Evolutionary conservation across 2,329 filamentous ascomycete species (phyloP), one percentile per base, ranked within the genome.

Genomic region (Colletotrichum truncatum): DNA sequence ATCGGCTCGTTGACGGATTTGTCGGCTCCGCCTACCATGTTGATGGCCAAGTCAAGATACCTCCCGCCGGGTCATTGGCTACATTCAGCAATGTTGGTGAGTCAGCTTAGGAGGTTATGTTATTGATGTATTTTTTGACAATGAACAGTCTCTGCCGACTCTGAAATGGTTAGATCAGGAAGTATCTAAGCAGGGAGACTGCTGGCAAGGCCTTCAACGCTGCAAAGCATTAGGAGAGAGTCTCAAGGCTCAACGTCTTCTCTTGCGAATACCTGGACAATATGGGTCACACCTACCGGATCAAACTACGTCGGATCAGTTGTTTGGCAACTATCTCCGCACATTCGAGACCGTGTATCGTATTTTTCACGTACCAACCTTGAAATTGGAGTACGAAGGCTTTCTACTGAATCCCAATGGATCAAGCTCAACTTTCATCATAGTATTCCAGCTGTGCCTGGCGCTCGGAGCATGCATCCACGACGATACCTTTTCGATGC

Each of bases 91-190:
- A 69, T 26, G 53, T 68, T 4, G 63, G 67, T 48, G 57, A 48
- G 25, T 41, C 60, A 69, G 25, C 57, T 69, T 26, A n/a, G n/a
- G n/a, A n/a, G n/a, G n/a, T 41, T 18, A 4, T 16, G 7, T 14
- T 53, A n/a, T 25, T 6, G 14, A 41, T 28, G 3, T 3, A 11
- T 6, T 66, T 36, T 52, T 25, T 30, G 36, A 83, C 82, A 73
- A 82, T 43, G 71, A 72, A 12, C 80, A 83, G 52, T 71, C 87
- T 4, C 73, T 85, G 46, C 72, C 81, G 11, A 70, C 77, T 14
- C 71, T 86, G 9, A 81, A 86, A 41, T 73, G 79, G 3, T 64
- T 75, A 4, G 67, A 64, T 26, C 53, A 70, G 16, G 57, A 68
- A n/a, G 66, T 67, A 26, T 72, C 76, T 26, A 73, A 71, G 53